These are phyloP conservation scores for Helianthus tuberosus DNA, from an alignment of 129 eudicot genomes.

Conservation along the genomic window DNA sequence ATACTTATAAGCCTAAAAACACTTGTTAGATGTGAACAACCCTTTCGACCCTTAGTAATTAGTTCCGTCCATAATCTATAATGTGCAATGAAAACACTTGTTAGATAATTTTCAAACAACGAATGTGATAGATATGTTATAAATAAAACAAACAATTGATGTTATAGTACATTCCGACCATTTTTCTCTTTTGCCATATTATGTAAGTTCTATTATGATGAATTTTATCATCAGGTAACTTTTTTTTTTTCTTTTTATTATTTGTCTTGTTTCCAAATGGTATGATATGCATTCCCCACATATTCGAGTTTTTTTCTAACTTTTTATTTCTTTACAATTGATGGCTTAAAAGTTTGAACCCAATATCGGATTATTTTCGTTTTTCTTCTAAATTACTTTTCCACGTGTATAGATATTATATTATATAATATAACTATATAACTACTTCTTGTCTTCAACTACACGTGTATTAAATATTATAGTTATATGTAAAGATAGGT, in stretches of 20 bases:
- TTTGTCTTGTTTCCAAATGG: conserved; percentile 20
- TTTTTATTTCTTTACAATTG: conserved; percentile 26
- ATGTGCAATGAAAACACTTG: too few relatives aligned
- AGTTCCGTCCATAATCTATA: too few relatives aligned
- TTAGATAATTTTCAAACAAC: too few relatives aligned
- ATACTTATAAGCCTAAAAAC: too few relatives aligned
- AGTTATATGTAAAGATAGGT: conserved; percentile 46
- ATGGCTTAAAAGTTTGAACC: conserved; percentile 30
- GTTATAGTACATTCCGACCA: too few relatives aligned
- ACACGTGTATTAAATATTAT: conserved; percentile 53
- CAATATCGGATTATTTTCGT: conserved; percentile 12
- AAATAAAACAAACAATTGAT: too few relatives aligned
- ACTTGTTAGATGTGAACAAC: too few relatives aligned
- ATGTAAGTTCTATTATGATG: neutral
- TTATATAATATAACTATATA: conserved; percentile 13
- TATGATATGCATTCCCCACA: conserved; percentile 33
- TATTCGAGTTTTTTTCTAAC: conserved; percentile 20
- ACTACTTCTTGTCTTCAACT: conserved; percentile 51
- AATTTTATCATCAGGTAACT: neutral
- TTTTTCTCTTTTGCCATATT: neutral
- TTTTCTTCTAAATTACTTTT: conserved; percentile 26
- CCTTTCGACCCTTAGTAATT: too few relatives aligned
- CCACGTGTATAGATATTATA: conserved; percentile 17
- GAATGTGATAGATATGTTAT: too few relatives aligned
- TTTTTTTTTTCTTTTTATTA: neutral